phyloP scores from a whole-genome alignment of 2,329 filamentous ascomycete species.

The Neofusicoccum sp. region DNA sequence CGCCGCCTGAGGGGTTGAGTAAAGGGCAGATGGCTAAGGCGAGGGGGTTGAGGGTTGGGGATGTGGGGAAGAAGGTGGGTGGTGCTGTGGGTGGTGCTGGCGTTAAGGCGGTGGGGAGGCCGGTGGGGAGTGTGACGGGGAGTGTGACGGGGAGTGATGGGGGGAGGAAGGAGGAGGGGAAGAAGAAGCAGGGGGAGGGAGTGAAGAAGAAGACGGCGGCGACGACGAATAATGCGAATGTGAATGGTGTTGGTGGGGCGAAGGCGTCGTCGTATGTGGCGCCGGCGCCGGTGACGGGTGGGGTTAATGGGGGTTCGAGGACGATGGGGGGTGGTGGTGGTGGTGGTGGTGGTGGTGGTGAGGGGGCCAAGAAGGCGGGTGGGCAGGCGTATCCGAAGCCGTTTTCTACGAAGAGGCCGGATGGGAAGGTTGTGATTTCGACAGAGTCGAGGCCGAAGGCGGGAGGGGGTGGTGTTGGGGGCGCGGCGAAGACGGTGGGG shows the following conservation, averaged over 20 bases:
- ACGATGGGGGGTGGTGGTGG: neutral
- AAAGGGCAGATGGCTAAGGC: conserved; percentile 17
- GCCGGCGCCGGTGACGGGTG: neutral
- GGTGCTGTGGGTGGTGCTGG: neutral
- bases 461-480: neutral
- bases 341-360: neutral
- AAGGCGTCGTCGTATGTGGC: neutral
- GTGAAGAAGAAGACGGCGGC: too few relatives aligned
- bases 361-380: neutral
- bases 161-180: too few relatives aligned
- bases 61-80: neutral
- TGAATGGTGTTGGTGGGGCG: too few relatives aligned
- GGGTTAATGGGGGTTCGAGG: neutral
- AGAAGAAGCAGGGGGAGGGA: too few relatives aligned
- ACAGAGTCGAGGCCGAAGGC: neutral
- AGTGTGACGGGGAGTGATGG: too few relatives aligned
- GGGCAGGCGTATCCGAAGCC: conserved; percentile 4
- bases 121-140: neutral
- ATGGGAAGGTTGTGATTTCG: conserved; percentile 13
- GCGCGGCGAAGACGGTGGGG: neutral
- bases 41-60: conserved; percentile 1
- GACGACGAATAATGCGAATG: too few relatives aligned
- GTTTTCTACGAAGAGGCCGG: neutral
- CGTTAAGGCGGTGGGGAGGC: neutral
- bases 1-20: conserved; percentile 1